A percentile compares a stretch with the other conserved stretches of the same genome.
phyloP scores from a whole-genome alignment of 495 filamentous ascomycete species.

The Hyphodiscus hymeniophilus region DNA sequence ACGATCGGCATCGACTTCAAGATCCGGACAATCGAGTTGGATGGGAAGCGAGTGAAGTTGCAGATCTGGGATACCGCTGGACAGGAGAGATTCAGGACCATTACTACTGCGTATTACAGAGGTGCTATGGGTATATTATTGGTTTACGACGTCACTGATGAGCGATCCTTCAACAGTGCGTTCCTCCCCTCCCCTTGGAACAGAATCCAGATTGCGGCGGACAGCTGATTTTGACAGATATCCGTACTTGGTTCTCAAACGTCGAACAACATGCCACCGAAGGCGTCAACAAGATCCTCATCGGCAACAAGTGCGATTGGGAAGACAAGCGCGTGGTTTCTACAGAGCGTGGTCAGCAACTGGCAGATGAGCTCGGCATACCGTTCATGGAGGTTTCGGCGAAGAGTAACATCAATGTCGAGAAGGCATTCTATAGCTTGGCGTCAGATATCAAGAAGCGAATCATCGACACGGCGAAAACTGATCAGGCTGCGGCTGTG shows the following conservation, averaged over 20 bases:
- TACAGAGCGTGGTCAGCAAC: constrained; percentile 83
- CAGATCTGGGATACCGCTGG: constrained; percentile 99
- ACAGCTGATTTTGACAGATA: constrained; percentile 53
- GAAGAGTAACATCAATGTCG: constrained; percentile 98
- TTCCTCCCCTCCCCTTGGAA: constrained; percentile 4
- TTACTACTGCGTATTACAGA: constrained; percentile 97
- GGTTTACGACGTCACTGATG: constrained; percentile 98
- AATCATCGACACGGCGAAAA: constrained; percentile 78
- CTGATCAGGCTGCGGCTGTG: constrained; percentile 53
- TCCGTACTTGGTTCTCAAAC: constrained; percentile 98
- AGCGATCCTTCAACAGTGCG: constrained; percentile 94
- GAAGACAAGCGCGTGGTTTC: constrained; percentile 95
- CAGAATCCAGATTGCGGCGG: not conserved
- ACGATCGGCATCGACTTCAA: constrained; percentile 99
- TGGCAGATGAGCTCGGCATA: constrained; percentile 94
- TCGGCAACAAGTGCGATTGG: constrained; percentile 99
- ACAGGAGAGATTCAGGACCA: constrained; percentile 95
- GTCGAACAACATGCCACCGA: constrained; percentile 98
- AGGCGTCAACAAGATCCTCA: constrained; percentile 99
- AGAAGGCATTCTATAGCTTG: constrained; percentile 95
- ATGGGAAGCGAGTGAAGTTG: constrained; percentile 95
- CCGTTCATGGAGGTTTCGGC: constrained; percentile 98
- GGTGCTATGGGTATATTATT: constrained; percentile 97
- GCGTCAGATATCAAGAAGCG: constrained; percentile 97
- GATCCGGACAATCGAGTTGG: constrained; percentile 96